phyloP scores from a whole-genome alignment of 768 basidiomycete genomes.

The Tulasnella sp. region DNA sequence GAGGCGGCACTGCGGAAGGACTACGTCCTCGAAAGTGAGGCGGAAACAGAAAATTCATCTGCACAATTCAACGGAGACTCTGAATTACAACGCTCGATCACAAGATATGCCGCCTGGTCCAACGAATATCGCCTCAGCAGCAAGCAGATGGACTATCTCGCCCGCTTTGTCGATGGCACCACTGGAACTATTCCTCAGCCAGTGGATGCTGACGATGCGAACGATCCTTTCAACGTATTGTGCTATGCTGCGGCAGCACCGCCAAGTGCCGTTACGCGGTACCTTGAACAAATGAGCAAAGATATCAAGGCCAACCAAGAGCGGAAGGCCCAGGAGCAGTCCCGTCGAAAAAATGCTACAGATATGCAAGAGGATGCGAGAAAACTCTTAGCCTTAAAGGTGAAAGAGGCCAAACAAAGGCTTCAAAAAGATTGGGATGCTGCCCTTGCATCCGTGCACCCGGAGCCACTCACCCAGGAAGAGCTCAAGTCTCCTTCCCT shows the following conservation, averaged over 20 bases:
- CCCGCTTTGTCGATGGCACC: conserved; percentile 25
- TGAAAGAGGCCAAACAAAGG: conserved; percentile 60
- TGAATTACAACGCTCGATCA: background rate
- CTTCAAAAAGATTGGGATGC: conserved; percentile 69
- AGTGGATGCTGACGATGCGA: background rate
- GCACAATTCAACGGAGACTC: background rate
- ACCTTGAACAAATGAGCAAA: conserved; percentile 13
- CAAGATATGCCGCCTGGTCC: conserved; percentile 25
- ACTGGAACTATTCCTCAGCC: conserved; percentile 23
- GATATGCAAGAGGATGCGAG: conserved; percentile 43
- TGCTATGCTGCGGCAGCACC: conserved; percentile 32
- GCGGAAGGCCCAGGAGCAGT: conserved; percentile 38
- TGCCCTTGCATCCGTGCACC: conserved; percentile 60
- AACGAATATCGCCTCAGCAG: conserved; percentile 24
- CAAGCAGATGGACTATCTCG: conserved; percentile 27
- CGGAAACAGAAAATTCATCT: background rate
- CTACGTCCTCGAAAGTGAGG: conserved; percentile 24
- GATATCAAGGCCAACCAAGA: background rate
- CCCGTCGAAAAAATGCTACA: conserved; percentile 37
- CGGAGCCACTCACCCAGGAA: conserved; percentile 49
- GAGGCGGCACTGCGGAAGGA: conserved; percentile 52
- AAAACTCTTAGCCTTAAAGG: conserved; percentile 59
- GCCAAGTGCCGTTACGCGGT: background rate
- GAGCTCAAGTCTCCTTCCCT: conserved; percentile 7
- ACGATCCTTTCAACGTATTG: conserved; percentile 21